Evolutionary conservation across 2,329 filamentous ascomycete genomes (phyloP), one percentile per base, ranked within the genome.

Genomic region (Alternaria gansuensis): DNA sequence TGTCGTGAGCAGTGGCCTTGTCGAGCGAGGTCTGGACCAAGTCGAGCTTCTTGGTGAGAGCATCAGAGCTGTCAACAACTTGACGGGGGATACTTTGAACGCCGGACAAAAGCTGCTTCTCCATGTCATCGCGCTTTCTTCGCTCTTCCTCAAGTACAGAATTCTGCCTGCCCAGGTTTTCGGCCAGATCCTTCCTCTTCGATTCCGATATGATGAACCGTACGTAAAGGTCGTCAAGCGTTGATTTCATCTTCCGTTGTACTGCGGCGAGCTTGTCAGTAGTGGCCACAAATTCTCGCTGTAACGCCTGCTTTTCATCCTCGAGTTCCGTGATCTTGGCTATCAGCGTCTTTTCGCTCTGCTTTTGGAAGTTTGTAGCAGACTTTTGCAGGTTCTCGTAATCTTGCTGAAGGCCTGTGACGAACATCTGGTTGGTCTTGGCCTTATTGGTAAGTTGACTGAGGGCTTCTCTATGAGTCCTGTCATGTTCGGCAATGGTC

Each of bases 331-430:
- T 33, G 17, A 72, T 62, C 34, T 68, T 67, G 2, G 57, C 56
- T 14, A 64, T 48, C 28, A 71, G 51, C 8, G 31, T 26, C 14
- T 59, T 49, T 11, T 60, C 58, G 51, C 48, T 70, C 8, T 66
- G 40, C 0, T 68, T 48, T 29, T 69, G 60, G n/a, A 63, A 59
- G 13, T 7, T 8, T 10, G 54, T 28, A 7, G 39, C 51, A 0
- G 54, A 52, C n/a, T 54, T 63, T 17, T 70, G 67, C 8, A 72
- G 14, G 8, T 62, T 67, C 23, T 67, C 65, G 23, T 70, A 67
- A 48, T 77, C 75, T 10, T 62, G 68, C 21, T 69, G 69, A 14
- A 77, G 54, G 14, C 74, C 74, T 7, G 62, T 48, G 5, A 70
- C 59, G 17, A 60, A 75, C 33, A 65, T 74, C n/a, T 72, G 62